Evolutionary conservation across 148 eudicot species (phyloP).

Genomic region (Diospyros lotus): DNA sequence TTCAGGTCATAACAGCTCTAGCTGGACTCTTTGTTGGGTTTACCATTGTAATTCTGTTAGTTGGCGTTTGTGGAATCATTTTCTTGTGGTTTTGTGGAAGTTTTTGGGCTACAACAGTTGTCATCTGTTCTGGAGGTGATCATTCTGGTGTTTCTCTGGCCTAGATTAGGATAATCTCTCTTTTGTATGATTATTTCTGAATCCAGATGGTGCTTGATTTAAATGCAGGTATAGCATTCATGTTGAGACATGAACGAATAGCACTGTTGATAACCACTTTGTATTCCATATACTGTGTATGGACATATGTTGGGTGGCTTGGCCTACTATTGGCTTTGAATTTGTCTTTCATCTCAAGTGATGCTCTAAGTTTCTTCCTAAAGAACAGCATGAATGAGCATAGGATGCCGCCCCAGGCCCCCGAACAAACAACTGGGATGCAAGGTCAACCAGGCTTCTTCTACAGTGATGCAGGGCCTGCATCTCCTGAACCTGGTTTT

Average conservation of each 20-base stretch:
- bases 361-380: conserved; percentile 62
- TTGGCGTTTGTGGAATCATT: conserved; percentile 32
- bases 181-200: conserved; percentile 3
- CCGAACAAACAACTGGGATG: conserved; percentile 57
- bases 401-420: conserved; percentile 33
- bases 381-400: conserved; percentile 53
- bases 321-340: conserved; percentile 64
- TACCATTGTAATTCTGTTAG: conserved; percentile 37
- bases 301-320: conserved; percentile 83
- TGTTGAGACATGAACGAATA: conserved; percentile 58
- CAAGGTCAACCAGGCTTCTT: conserved; percentile 44
- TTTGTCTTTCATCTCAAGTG: conserved; percentile 85
- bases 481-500: conserved; percentile 42
- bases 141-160: conserved; percentile 9
- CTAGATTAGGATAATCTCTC: conserved; percentile 1
- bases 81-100: conserved; percentile 55
- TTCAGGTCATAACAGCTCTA: conserved; percentile 62
- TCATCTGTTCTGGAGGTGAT: conserved; percentile 63
- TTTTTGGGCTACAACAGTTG: conserved; percentile 45
- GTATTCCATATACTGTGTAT: conserved; percentile 81
- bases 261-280: conserved; percentile 56
- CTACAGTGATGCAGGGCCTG: conserved; percentile 33
- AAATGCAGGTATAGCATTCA: conserved; percentile 70
- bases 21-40: conserved; percentile 62
- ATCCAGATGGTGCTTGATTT: conserved; percentile 10